These are phyloP conservation scores for Hysterium pulicare DNA, from an alignment of 2,329 filamentous ascomycete species.

Conservation along the genomic window DNA sequence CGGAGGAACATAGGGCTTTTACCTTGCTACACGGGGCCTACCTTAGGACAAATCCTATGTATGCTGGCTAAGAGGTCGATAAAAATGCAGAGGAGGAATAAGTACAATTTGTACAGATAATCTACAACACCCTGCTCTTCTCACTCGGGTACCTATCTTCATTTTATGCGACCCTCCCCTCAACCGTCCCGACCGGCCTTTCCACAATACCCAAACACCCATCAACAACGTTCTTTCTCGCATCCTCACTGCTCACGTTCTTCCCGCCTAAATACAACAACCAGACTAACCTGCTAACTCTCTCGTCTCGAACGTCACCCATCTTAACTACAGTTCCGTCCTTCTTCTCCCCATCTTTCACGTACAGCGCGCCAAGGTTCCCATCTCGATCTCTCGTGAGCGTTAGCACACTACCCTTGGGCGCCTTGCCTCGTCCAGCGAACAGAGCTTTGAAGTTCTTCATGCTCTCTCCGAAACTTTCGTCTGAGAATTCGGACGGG, in stretches of 20 bases:
- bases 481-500: constrained; percentile 59
- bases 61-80: too few relatives aligned
- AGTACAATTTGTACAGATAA: constrained; percentile 5
- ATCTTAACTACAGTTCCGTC: constrained; percentile 55
- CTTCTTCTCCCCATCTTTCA: constrained; percentile 25
- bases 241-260: constrained; percentile 80
- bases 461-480: constrained; percentile 72
- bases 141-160: constrained; percentile 25
- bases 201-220: constrained; percentile 86
- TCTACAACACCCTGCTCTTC: constrained; percentile 27
- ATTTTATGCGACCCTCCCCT: constrained; percentile 61
- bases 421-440: constrained; percentile 69
- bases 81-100: too few relatives aligned
- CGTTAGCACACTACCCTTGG: constrained; percentile 75
- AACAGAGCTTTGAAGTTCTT: constrained; percentile 79
- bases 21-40: too few relatives aligned
- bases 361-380: constrained; percentile 44
- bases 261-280: constrained; percentile 83
- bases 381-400: constrained; percentile 66
- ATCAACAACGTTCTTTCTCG: constrained; percentile 77
- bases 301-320: constrained; percentile 72
- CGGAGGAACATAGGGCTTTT: too few relatives aligned
- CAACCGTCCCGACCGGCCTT: constrained; percentile 81
- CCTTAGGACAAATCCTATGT: too few relatives aligned
- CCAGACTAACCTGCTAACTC: constrained; percentile 80